Base-by-base conservation (phyloP, 2,329 filamentous ascomycete genomes). In the Colletotrichum chlorophyti region DNA sequence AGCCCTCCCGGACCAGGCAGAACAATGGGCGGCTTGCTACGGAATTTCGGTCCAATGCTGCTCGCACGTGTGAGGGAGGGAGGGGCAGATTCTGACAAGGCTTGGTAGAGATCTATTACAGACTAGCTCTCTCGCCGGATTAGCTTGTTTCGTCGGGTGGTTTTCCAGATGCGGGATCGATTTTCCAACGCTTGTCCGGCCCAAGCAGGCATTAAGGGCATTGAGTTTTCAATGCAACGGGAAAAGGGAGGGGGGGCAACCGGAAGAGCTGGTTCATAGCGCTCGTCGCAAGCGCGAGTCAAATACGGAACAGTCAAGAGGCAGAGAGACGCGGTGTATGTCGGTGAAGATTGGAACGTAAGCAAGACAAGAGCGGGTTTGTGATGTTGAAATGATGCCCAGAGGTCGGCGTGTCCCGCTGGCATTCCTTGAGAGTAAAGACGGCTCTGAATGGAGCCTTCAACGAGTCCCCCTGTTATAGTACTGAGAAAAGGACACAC, bases 1-100 rank as follows among this genome's bases (percentile, higher is more conserved):
- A 8, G 21, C 15, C 23, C 21, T 26, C 11, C 37, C 15, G 14
- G 17, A 41, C 32, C 40, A 46, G 24, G 45, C 19, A 53, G 38
- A 41, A 38, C 41, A 54, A 58, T 43, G 37, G 55, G 32, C 52
- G 51, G 54, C 52, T 60, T 50, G 32, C 45, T 43, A 45, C 51
- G 57, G 57, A 50, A 60, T 45, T 58, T 43, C 43, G 51, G 42
- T 41, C 51, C 57, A 60, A 60, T 60, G 57, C 57, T 27, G 52
- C 40, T 50, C 24, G 57, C 57, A 60, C 51, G 57, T 60, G 51
- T 55, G 27, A 55, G 38, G 14, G 26, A 26, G 38, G 32, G 57
- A 60, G 57, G 51, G 51, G 57, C 57, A 55, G 3, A 55, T 60
- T 60, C 6, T 40, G 43, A 57, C 57, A 24, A 14, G 3, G 37